These are phyloP conservation scores for Chlamydomonas incerta DNA, from an alignment of 139 green algal species.

Conservation along the genomic window DNA sequence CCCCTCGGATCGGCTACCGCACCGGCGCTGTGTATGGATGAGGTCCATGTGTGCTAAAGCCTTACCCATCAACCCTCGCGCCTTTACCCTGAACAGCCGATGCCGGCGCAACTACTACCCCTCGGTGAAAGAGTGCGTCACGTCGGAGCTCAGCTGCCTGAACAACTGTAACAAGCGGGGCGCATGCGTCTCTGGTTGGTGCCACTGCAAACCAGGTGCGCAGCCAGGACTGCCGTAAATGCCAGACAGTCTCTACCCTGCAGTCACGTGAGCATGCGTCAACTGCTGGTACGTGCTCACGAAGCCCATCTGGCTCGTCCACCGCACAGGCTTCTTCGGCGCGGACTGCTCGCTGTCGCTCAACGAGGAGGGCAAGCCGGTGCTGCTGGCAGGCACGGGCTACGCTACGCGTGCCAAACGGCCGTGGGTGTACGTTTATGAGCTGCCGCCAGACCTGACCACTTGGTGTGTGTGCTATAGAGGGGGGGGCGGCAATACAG, in stretches of 20 bases:
- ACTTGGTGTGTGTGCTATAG: slow-evolving; percentile 29
- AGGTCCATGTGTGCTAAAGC: too few relatives aligned
- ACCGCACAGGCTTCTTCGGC: slow-evolving; percentile 29
- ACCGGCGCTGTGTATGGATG: too few relatives aligned
- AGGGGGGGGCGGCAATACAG: too few relatives aligned
- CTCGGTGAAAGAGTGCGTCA: slow-evolving; percentile 11
- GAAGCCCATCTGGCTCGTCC: too few relatives aligned
- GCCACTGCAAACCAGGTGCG: slow-evolving; percentile 35
- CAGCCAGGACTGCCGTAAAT: too few relatives aligned
- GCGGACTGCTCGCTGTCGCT: slow-evolving; percentile 44
- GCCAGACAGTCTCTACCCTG: too few relatives aligned
- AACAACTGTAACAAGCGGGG: slow-evolving; percentile 32
- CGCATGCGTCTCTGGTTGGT: slow-evolving; percentile 12
- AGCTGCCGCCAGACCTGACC: slow-evolving; percentile 36
- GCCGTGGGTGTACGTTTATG: slow-evolving; percentile 51
- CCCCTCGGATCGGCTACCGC: too few relatives aligned
- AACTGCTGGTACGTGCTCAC: too few relatives aligned
- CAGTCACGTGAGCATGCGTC: too few relatives aligned
- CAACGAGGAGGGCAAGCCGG: neutral
- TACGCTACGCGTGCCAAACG: slow-evolving; percentile 42
- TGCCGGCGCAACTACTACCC: neutral
- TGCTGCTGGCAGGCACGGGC: slow-evolving; percentile 20
- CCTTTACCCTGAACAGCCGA: too few relatives aligned
- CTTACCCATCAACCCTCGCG: too few relatives aligned
- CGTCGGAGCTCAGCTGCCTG: slow-evolving; percentile 10